Percentiles rank a stretch among this genome's conserved stretches.
Evolutionary conservation across 2,329 filamentous ascomycete genomes (phyloP).

Genomic region (Aureobasidium zeae): DNA sequence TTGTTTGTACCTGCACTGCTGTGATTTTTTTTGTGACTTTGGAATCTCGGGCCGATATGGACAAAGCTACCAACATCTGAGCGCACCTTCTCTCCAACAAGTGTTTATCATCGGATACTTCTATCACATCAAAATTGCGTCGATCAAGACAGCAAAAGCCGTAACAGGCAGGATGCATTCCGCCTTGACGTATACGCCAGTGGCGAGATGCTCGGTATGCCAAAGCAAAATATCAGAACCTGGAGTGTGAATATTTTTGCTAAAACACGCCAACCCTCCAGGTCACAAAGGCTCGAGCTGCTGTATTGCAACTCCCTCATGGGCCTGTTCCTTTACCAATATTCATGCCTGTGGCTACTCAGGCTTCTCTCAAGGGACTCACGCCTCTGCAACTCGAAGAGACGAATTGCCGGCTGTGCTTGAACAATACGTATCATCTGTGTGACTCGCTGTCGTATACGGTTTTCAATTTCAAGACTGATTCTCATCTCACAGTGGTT

Average conservation of each 20-base stretch:
- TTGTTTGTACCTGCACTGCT: neutral
- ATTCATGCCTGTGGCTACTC: slow-evolving; percentile 98
- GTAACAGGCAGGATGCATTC: slow-evolving; percentile 27
- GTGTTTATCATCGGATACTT: too few species aligned
- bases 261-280: slow-evolving; percentile 32
- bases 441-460: slow-evolving; percentile 24
- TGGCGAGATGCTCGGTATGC: slow-evolving; percentile 71
- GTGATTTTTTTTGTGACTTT: too few species aligned
- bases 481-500: slow-evolving; percentile 42
- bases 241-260: too few species aligned
- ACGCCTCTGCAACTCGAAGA: slow-evolving; percentile 87
- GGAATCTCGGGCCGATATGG: too few species aligned
- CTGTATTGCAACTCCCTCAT: slow-evolving; percentile 79
- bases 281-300: slow-evolving; percentile 91
- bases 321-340: slow-evolving; percentile 82
- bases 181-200: slow-evolving; percentile 68
- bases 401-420: slow-evolving; percentile 77
- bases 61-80: too few species aligned
- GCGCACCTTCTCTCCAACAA: too few species aligned
- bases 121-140: slow-evolving; percentile 1
- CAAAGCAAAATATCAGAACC: too few species aligned
- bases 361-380: slow-evolving; percentile 87
- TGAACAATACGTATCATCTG: slow-evolving; percentile 98
- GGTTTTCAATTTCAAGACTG: neutral
- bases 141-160: neutral